Conservation (phyloP, 768 basidiomycete species). For the Rhodosporidiobolus odoratus region DNA sequence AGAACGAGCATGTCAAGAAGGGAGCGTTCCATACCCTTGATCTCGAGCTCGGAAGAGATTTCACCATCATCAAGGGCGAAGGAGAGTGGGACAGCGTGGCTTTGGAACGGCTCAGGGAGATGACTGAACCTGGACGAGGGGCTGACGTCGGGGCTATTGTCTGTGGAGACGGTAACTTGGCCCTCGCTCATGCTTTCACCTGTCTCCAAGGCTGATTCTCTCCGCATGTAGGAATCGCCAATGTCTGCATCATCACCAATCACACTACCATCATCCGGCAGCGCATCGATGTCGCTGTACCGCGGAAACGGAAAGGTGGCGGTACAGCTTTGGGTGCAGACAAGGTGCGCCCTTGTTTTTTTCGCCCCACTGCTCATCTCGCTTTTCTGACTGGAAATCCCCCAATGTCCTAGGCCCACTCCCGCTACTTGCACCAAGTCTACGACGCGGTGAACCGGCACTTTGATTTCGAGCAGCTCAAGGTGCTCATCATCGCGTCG, state of each 20-base stretch:
- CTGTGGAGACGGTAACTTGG: constrained; percentile 73
- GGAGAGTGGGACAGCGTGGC: constrained; percentile 91
- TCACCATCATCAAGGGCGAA: constrained; percentile 72
- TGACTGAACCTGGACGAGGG: constrained; percentile 85
- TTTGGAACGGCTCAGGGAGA: constrained; percentile 70
- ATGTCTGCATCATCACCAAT: constrained; percentile 88
- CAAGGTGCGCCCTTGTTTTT: constrained; percentile 51
- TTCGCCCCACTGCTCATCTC: background rate
- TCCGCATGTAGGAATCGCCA: constrained; percentile 60
- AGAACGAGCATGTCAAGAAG: constrained; percentile 83
- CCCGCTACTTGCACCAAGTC: constrained; percentile 73
- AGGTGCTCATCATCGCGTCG: constrained; percentile 90
- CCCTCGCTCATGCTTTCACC: background rate
- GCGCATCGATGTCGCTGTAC: constrained; percentile 79
- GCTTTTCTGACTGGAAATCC: background rate
- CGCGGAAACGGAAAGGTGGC: constrained; percentile 78
- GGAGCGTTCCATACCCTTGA: constrained; percentile 94
- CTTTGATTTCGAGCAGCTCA: constrained; percentile 75
- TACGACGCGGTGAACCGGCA: constrained; percentile 84
- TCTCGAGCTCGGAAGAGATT: constrained; percentile 81
- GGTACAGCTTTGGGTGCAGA: constrained; percentile 79
- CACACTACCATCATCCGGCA: constrained; percentile 94
- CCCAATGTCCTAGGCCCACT: constrained; percentile 55
- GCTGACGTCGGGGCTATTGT: constrained; percentile 95
- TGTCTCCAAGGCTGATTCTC: background rate